Evolutionary conservation across 139 green algal genomes (phyloP).

Genomic region (Chlamydomonas incerta): DNA sequence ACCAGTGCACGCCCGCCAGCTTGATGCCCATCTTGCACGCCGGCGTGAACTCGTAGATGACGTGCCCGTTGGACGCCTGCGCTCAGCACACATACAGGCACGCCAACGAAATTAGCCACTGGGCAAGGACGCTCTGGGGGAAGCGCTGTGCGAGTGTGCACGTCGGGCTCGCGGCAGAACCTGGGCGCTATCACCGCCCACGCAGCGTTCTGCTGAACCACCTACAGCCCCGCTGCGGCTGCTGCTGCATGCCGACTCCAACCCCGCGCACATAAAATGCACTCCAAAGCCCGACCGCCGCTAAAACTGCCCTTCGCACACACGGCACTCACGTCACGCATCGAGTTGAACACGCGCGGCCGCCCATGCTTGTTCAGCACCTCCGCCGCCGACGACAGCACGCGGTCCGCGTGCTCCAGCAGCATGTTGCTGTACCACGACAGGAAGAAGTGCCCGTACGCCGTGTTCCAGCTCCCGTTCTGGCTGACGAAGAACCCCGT

Average conservation of each 20-base stretch:
- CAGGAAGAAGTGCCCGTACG: slow-evolving; percentile 96
- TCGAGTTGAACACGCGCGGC: slow-evolving; percentile 69
- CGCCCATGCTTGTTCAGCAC: slow-evolving; percentile 73
- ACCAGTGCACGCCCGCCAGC: slow-evolving; percentile 98
- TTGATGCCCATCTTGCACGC: slow-evolving; percentile 87
- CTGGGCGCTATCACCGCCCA: too few species aligned
- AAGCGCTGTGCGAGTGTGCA: too few species aligned
- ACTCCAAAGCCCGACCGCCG: too few species aligned
- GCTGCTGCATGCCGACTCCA: too few species aligned
- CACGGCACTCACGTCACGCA: slow-evolving; percentile 51
- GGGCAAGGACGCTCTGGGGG: too few species aligned
- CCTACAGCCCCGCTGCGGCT: too few species aligned
- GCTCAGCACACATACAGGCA: neutral
- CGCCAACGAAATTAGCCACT: neutral
- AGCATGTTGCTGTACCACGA: slow-evolving; percentile 93
- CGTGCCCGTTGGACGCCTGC: slow-evolving; percentile 64
- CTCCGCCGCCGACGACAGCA: slow-evolving; percentile 77
- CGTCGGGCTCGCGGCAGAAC: too few species aligned
- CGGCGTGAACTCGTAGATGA: slow-evolving; percentile 78
- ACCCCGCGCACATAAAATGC: too few species aligned
- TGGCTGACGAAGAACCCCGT: slow-evolving; percentile 94
- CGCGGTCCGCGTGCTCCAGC: slow-evolving; percentile 85
- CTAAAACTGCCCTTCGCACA: too few species aligned
- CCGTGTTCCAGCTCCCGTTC: slow-evolving; percentile 85
- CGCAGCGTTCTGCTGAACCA: too few species aligned